Conservation (phyloP, 495 filamentous ascomycete species). For the Tuber borchii region DNA sequence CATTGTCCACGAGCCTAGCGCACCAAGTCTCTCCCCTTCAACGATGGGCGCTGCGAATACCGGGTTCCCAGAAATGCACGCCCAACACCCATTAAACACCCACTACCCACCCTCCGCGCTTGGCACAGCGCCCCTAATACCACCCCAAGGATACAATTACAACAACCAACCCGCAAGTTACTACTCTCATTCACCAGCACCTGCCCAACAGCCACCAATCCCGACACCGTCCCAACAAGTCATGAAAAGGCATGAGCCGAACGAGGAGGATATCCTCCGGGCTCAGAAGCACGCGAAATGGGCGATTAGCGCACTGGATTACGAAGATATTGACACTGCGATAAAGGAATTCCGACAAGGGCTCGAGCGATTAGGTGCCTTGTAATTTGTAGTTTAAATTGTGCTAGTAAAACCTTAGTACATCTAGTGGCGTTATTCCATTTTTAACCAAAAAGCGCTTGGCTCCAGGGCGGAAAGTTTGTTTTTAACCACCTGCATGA, state of each 20-base stretch:
- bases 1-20: conserved; percentile 24
- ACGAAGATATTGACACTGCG: conserved; percentile 89
- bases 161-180: conserved; percentile 21
- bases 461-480: background rate
- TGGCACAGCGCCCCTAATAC: conserved; percentile 14
- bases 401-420: background rate
- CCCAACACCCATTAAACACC: conserved; percentile 7
- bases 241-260: conserved; percentile 23
- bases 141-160: conserved; percentile 22
- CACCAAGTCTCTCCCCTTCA: conserved; percentile 21
- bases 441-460: background rate
- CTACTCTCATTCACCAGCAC: conserved; percentile 30
- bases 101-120: conserved; percentile 21
- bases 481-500: background rate
- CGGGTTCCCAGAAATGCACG: conserved; percentile 13
- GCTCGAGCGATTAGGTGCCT: conserved; percentile 57
- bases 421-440: background rate
- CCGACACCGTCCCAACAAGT: conserved; percentile 27
- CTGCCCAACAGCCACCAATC: conserved; percentile 28
- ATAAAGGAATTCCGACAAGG: conserved; percentile 76
- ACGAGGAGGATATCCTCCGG: conserved; percentile 65
- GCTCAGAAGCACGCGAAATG: conserved; percentile 96
- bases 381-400: background rate
- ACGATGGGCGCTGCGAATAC: conserved; percentile 19
- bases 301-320: conserved; percentile 94